A percentile compares a stretch with the other conserved stretches of the same genome.
Evolutionary conservation across 257 asterid species (phyloP).

Genomic region (Mentha longifolia): DNA sequence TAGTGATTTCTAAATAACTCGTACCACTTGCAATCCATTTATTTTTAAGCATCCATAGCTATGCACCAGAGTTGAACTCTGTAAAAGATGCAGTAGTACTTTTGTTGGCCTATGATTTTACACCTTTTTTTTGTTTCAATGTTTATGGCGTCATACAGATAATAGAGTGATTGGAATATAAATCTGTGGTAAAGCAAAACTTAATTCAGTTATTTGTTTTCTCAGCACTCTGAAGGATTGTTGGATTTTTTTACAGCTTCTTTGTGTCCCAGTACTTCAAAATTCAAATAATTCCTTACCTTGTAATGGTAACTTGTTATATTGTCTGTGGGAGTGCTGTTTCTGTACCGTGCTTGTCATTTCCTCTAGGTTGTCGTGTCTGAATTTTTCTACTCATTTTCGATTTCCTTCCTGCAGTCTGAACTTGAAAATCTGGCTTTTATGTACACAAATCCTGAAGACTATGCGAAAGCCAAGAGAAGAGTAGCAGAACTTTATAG

Average conservation of each 20-base stretch:
- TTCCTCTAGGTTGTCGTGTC: neutral
- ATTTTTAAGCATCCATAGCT: neutral
- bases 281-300: neutral
- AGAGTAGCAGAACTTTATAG: constrained; percentile 76
- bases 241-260: neutral
- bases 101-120: constrained; percentile 14
- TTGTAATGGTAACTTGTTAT: constrained; percentile 8
- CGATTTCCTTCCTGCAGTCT: constrained; percentile 59
- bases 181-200: neutral
- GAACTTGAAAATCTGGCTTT: constrained; percentile 91
- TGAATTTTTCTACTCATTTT: constrained; percentile 24
- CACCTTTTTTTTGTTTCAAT: neutral
- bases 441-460: constrained; percentile 88
- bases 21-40: neutral
- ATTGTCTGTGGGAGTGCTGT: constrained; percentile 6
- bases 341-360: neutral
- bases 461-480: constrained; percentile 68
- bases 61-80: neutral
- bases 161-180: neutral
- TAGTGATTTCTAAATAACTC: constrained; percentile 11
- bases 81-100: constrained; percentile 7
- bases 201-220: neutral
- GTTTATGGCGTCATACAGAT: neutral
- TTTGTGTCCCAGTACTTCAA: neutral
- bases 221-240: constrained; percentile 6